Evolutionary conservation across 2,329 filamentous ascomycete genomes (phyloP), one percentile per base, ranked within the genome.

Genomic region (Aspergillus sp.): DNA sequence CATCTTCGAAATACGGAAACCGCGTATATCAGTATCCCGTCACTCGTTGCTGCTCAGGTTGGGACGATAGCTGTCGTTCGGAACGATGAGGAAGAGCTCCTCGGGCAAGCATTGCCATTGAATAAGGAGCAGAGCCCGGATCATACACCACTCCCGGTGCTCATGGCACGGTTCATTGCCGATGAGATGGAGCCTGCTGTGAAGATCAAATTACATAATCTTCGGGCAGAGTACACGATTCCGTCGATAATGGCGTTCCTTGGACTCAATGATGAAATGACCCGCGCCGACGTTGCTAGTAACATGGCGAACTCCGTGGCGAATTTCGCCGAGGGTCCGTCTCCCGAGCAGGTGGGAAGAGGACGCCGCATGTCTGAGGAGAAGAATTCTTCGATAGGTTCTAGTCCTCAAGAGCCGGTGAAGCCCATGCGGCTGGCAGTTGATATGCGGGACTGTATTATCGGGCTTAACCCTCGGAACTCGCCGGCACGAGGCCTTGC

Each of bases 161-260:
- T 97, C 45, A 95, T 94, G 83, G 80, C 86, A 49, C 80, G 93
- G 43, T 86, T 95, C 70, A 86, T 98, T 54, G 88, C 88, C 0
- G 90, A 97, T 62, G 91, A 97, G 62, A 87, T 94, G 69, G 91
- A 97, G 53, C 91, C 94, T 0, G 82, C 88, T 5, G 74, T 96
- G 54, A 95, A 94, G 63, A 66, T 96, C 48, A 94, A 94, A 62
- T 70, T 97, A 38, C 86, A 86, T 65, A 89, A 94, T 51, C 57
- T 94, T 4, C 84, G 82, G 49, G 67, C 88, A n/a, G 94, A 98
- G 62, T 98, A 98, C 64, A 84, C 85, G 10, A 86, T 97, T 3
- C 79, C 87, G 0, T 88, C 86, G 0, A 66, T 96, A 0, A 84
- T 94, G 74, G 87, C 88, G 44, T 66, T 94, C 4, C 76, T 94